Evolutionary conservation across 352 stramenopile genomes (phyloP).

Genomic region (Aphanomyces euteiches): DNA sequence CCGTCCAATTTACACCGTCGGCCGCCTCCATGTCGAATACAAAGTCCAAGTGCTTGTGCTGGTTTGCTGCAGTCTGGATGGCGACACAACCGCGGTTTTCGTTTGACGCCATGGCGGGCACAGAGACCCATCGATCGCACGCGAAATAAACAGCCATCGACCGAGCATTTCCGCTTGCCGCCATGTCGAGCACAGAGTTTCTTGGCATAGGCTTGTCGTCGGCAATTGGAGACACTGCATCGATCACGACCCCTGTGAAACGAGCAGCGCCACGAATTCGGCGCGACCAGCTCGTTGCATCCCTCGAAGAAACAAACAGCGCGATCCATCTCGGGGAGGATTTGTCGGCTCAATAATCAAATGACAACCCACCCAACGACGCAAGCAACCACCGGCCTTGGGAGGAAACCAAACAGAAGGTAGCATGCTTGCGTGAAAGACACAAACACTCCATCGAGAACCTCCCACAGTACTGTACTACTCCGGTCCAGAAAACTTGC

Average conservation of each 20-base stretch:
- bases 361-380: no score
- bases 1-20: conserved; percentile 6
- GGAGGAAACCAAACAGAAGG: no score
- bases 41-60: background rate
- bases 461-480: no score
- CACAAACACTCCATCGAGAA: no score
- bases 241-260: conserved; percentile 6
- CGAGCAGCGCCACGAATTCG: background rate
- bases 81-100: background rate
- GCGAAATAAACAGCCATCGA: conserved; percentile 1
- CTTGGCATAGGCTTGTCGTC: background rate
- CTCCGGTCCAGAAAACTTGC: no score
- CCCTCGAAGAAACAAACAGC: conserved; percentile 13
- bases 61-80: background rate
- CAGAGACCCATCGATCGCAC: background rate
- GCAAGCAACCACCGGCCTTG: no score
- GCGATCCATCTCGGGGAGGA: no score
- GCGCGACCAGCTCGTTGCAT: background rate
- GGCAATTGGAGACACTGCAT: background rate
- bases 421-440: no score
- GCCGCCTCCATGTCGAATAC: conserved; percentile 6
- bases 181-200: conserved; percentile 7
- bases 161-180: background rate
- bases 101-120: conserved; percentile 6
- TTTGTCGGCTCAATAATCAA: no score